A percentile compares a stretch with the other conserved stretches of the same genome.
Evolutionary conservation across 2,329 filamentous ascomycete genomes (phyloP).

Genomic region (Neopestalotiopsis sp.): DNA sequence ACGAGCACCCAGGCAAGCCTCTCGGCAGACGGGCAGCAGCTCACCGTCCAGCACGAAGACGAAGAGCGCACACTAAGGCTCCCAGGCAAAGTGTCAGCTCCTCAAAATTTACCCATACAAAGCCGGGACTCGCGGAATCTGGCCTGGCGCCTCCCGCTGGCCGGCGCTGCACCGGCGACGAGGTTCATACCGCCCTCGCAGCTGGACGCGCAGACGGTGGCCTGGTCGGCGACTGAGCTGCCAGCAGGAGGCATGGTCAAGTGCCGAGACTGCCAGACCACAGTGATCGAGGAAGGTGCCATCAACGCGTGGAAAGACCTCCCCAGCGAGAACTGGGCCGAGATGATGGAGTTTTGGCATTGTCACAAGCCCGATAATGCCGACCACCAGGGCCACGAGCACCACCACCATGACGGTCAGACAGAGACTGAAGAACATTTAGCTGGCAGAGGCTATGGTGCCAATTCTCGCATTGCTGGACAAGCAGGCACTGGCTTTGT

Average conservation of each 20-base stretch:
- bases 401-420: conserved; percentile 32
- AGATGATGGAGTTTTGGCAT: conserved; percentile 99
- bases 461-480: conserved; percentile 75
- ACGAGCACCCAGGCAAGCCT: conserved; percentile 49
- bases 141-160: conserved; percentile 61
- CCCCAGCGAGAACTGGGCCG: conserved; percentile 96
- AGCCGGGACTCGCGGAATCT: conserved; percentile 40
- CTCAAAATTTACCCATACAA: conserved; percentile 44
- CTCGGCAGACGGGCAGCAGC: conserved; percentile 47
- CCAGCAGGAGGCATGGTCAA: conserved; percentile 42
- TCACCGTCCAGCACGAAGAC: conserved; percentile 56
- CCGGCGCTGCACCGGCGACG: conserved; percentile 9
- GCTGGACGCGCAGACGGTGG: conserved; percentile 47
- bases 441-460: conserved; percentile 79
- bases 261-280: conserved; percentile 46
- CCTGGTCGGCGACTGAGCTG: conserved; percentile 64
- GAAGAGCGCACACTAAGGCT: conserved; percentile 42
- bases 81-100: conserved; percentile 46
- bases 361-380: conserved; percentile 87
- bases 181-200: conserved; percentile 12
- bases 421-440: conserved; percentile 49
- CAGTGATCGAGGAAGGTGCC: conserved; percentile 42
- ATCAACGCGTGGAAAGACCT: conserved; percentile 83
- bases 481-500: conserved; percentile 75
- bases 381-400: conserved; percentile 32